A percentile compares a stretch with the other conserved stretches of the same genome.
These are phyloP conservation scores for Aspergillus viridinutans DNA, from an alignment of 2,329 filamentous ascomycete species.

Conservation along the genomic window DNA sequence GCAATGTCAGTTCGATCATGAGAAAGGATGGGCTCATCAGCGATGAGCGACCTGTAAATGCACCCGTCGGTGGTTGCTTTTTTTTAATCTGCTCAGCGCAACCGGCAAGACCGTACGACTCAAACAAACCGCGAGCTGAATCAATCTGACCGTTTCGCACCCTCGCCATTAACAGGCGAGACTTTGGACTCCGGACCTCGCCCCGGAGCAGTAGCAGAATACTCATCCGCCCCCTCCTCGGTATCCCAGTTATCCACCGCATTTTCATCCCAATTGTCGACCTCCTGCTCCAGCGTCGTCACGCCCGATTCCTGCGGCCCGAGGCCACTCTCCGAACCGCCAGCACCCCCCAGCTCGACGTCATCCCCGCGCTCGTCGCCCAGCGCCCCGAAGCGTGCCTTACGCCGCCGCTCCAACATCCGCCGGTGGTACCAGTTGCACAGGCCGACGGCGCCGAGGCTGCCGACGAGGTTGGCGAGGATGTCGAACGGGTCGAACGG, in stretches of 20 bases:
- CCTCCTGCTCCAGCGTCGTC: constrained; percentile 68
- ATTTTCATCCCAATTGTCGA: constrained; percentile 95
- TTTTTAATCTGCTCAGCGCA: background rate
- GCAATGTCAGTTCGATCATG: background rate
- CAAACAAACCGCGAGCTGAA: background rate
- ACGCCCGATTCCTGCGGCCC: constrained; percentile 63
- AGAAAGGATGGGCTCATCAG: background rate
- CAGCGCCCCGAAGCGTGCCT: constrained; percentile 68
- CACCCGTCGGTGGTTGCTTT: background rate
- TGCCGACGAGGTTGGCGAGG: constrained; percentile 79
- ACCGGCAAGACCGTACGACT: background rate
- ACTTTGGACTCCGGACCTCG: constrained; percentile 18
- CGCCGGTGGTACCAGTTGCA: constrained; percentile 92
- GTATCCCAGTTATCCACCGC: constrained; percentile 62
- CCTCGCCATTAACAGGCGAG: constrained; percentile 17
- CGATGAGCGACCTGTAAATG: background rate
- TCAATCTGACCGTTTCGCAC: constrained; percentile 31
- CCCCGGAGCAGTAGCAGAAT: constrained; percentile 6
- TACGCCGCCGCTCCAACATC: constrained; percentile 83
- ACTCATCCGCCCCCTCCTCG: constrained; percentile 44
- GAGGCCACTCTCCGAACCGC: constrained; percentile 43
- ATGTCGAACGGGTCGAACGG: constrained; percentile 79
- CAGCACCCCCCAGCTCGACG: constrained; percentile 64
- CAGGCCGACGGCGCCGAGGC: constrained; percentile 63
- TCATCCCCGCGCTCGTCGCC: constrained; percentile 53